A percentile compares a stretch with the other conserved stretches of the same genome.
phyloP scores from a whole-genome alignment of 805 yeast species.

The Saccharomycopsis sp. region DNA sequence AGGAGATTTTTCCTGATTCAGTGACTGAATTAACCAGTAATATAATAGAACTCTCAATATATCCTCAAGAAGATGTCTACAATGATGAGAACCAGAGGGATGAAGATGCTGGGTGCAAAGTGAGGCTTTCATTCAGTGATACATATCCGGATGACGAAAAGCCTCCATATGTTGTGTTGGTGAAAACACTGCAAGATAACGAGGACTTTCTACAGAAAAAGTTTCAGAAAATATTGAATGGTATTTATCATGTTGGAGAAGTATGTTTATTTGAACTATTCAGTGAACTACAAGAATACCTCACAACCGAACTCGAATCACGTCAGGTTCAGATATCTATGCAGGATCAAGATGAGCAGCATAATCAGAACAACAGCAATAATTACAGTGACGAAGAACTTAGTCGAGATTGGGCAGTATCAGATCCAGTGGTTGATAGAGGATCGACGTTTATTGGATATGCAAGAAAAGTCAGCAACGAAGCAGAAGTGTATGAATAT shows the following conservation, averaged over 20 bases:
- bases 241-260: constrained; percentile 49
- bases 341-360: constrained; percentile 21
- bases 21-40: constrained; percentile 28
- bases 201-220: constrained; percentile 39
- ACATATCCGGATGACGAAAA: constrained; percentile 55
- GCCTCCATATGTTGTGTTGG: constrained; percentile 61
- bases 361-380: constrained; percentile 23
- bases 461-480: constrained; percentile 54
- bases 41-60: constrained; percentile 34
- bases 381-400: constrained; percentile 32
- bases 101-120: constrained; percentile 8
- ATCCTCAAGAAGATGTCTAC: neutral
- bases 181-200: constrained; percentile 27
- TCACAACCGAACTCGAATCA: constrained; percentile 18
- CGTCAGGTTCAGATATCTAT: neutral
- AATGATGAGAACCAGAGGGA: neutral
- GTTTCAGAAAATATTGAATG: constrained; percentile 46
- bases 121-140: constrained; percentile 69
- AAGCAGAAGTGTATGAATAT: constrained; percentile 56
- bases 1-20: constrained; percentile 21
- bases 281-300: constrained; percentile 48
- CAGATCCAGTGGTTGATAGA: constrained; percentile 76
- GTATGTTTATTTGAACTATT: constrained; percentile 80
- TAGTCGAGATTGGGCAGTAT: constrained; percentile 65
- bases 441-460: constrained; percentile 82